Base-by-base conservation (phyloP, 208 protist genomes). In the Leishmania guyanensis region DNA sequence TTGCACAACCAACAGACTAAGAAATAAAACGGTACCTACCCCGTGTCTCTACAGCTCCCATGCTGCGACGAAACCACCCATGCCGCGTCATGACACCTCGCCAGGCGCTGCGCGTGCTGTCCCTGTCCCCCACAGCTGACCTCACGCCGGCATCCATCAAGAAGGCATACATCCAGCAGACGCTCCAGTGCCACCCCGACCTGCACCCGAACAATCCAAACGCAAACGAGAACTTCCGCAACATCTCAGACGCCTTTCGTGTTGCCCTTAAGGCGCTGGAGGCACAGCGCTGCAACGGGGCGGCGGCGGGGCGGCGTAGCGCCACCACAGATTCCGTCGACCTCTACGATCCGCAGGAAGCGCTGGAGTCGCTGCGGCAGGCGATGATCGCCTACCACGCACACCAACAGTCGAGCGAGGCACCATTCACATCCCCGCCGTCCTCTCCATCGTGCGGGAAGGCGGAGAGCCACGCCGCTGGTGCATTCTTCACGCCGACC, bases 101-200 rank as follows among this genome's bases (percentile, higher is more conserved):
- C 20, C 85, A 86, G 36, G 92, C 92, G 26, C 87, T 96, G 69
- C 84, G 85, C 50, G 73, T 89, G n/a, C 84, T 95, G 10, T 80
- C 86, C 5, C 80, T 94, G 22, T 78, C 88, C 22, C 72, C 85
- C 6, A 78, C 76, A 14, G 60, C 81, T 0, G 82, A 88, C 5
- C 84, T 94, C 58, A 93, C 89, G 0, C 91, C 89, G 10, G 84
- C 84, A 0, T 36, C 71, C 50, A 88, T 95, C 64, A 95, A 97
- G 80, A 97, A 95, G 85, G 91, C 92, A 22, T 97, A 94, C 84
- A 89, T 97, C 68, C 62, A 86, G 54, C 88, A 92, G 62, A 94
- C 92, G 20, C 85, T 97, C 65, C 88, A 80, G 54, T 97, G 93
- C 82, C 93, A 97, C 79, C 93, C 93, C 26, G 93, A 97, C 78